These are phyloP conservation scores for Fraxinus floribunda DNA, from an alignment of 305 asterid genomes.

Conservation along the genomic window DNA sequence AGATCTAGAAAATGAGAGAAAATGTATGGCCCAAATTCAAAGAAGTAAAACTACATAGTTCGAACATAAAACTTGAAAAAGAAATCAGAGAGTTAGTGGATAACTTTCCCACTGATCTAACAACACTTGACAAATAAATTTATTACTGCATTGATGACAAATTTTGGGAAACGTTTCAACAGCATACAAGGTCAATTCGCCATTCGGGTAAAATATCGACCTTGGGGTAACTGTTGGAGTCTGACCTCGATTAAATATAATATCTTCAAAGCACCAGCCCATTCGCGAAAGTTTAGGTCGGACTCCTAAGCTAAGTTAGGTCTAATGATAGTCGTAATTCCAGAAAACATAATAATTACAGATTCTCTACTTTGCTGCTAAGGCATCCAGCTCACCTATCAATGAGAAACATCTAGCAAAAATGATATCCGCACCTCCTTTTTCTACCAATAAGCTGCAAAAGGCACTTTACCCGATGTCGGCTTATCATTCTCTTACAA, in stretches of 20 bases:
- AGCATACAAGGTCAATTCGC: no score
- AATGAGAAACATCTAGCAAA: background rate
- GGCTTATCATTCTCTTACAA: no score
- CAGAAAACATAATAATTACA: background rate
- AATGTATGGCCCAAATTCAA: background rate
- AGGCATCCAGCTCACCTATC: background rate
- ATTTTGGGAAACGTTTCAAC: background rate
- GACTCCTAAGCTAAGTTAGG: background rate
- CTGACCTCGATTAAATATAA: background rate
- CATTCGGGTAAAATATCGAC: no score
- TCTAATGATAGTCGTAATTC: background rate
- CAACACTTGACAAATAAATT: background rate
- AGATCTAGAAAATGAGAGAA: background rate
- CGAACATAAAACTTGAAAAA: background rate
- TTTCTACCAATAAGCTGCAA: no score
- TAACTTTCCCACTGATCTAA: background rate
- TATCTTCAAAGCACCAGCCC: background rate
- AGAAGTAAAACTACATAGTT: background rate
- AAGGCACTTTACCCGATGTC: no score
- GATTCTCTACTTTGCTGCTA: background rate
- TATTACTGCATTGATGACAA: background rate
- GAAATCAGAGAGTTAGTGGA: background rate
- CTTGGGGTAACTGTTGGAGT: background rate
- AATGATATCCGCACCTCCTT: no score
- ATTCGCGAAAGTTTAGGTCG: background rate